Evolutionary conservation across 179 eudicot species (phyloP), one percentile per base, ranked within the genome.

Genomic region (Silene vulgaris): DNA sequence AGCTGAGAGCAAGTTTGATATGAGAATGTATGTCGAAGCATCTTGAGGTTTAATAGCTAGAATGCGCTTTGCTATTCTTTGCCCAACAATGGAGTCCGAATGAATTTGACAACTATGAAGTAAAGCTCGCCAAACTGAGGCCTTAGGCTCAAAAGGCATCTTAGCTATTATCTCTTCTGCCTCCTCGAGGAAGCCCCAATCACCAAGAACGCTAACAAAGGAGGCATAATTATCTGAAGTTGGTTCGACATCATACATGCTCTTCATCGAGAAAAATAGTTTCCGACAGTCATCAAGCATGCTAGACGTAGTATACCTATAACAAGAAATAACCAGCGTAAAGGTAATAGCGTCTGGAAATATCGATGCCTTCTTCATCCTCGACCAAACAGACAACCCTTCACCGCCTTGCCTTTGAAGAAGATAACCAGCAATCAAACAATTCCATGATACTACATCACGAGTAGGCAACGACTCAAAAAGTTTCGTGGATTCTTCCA

Each of bases 361-460:
- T 76, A 85, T 40, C 29, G 72, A 70, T 68, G 69, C 59, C 68
- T 57, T 76, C 43, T 90, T 82, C 90, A 94, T 86, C 77, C 80
- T 77, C 13, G 72, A 82, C 97, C 98, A 92, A 12, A 82, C 75
- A 76, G 75, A 77, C 78, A 94, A 82, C 68, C 86, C 93, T 48
- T 83, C 74, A 52, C 89, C 95, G 23, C 98, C 98, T 69, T 87
- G 85, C 83, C 90, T 89, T 71, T 89, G 89, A 79, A 90, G 90
- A 76, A 94, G 83, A 86, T 88, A 57, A 32, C 97, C 89, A 35
- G 84, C 75, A 78, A 94, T 81, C 85, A 94, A 79, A 78, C 89
- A 77, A 69, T 94, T 94, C 96, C 96, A 94, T 50, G 96, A 89
- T 75, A 90, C 89, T 59, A 81, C 65, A 79, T 94, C 96, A 63